These are phyloP conservation scores for Azolla pinnata DNA, from an alignment of 75 land plant species.

Conservation along the genomic window DNA sequence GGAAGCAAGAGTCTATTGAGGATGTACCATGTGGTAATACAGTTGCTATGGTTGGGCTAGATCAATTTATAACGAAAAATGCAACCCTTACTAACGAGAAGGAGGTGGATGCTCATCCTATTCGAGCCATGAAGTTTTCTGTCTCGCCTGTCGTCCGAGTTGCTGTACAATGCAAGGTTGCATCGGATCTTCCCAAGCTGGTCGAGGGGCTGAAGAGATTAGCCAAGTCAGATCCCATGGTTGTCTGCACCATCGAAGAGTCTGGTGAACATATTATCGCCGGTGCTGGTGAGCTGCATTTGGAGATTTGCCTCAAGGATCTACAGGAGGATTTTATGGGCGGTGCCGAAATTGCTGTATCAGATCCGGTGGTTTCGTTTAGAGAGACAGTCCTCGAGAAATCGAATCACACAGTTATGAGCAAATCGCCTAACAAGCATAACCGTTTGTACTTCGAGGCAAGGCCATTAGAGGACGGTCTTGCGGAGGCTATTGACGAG, in stretches of 20 bases:
- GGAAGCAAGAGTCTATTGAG: conserved; percentile 27
- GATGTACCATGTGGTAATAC: conserved; percentile 55
- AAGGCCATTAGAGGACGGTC: conserved; percentile 54
- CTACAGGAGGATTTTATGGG: conserved; percentile 29
- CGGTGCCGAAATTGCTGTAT: too few species aligned
- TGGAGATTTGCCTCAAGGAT: conserved; percentile 53
- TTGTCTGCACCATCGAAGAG: conserved; percentile 5
- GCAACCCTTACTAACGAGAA: conserved; percentile 50
- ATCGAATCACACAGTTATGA: conserved; percentile 56
- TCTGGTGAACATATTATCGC: conserved; percentile 62
- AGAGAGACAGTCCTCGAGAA: conserved; percentile 64
- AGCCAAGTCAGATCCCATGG: conserved; percentile 31
- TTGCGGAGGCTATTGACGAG: conserved; percentile 67
- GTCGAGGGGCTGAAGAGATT: conserved; percentile 54
- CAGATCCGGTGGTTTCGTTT: too few species aligned
- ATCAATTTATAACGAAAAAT: conserved; percentile 57
- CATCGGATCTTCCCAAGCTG: conserved; percentile 60
- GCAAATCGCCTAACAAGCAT: conserved; percentile 67
- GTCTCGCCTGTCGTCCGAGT: conserved; percentile 31
- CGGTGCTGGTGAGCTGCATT: conserved; percentile 67
- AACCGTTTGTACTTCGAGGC: conserved; percentile 67
- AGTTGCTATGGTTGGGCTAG: conserved; percentile 57
- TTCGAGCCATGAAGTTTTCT: conserved; percentile 43
- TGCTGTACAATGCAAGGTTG: conserved; percentile 30
- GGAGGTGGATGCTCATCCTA: conserved; percentile 57